A percentile compares a stretch with the other conserved stretches of the same genome.
Evolutionary conservation across 345 rosid species (phyloP).

Genomic region (Conringia planisiliqua): DNA sequence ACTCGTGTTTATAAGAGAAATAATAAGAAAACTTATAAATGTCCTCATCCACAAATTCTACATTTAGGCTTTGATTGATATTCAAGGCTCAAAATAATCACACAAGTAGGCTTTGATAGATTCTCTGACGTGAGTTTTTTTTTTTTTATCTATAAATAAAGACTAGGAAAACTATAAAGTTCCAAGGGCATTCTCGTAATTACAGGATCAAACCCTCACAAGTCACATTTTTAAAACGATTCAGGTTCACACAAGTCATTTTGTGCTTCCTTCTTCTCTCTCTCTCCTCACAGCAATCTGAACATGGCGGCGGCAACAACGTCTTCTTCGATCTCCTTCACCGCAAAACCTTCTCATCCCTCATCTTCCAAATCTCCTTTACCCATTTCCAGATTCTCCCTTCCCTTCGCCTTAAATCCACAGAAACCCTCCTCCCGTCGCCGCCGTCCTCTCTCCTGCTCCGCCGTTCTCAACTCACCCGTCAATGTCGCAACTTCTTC

Average conservation of each 20-base stretch:
- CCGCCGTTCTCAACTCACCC: constrained; percentile 28
- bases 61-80: background rate
- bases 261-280: background rate
- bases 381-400: constrained; percentile 26
- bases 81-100: background rate
- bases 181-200: background rate
- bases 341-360: constrained; percentile 22
- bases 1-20: background rate
- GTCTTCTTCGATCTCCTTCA: constrained; percentile 30
- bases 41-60: background rate
- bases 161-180: too few species aligned
- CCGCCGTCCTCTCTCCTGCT: constrained; percentile 34
- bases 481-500: constrained; percentile 16
- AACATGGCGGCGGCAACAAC: constrained; percentile 32
- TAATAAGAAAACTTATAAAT: background rate
- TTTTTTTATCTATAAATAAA: too few species aligned
- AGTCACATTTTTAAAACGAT: constrained; percentile 9
- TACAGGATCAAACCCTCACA: background rate
- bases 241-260: constrained; percentile 2
- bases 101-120: background rate
- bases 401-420: constrained; percentile 31
- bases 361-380: constrained; percentile 28
- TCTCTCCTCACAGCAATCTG: background rate
- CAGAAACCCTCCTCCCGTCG: constrained; percentile 23
- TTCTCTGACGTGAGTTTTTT: background rate